Evolutionary conservation across 2,329 filamentous ascomycete genomes (phyloP).

Genomic region (Fonsecaea pedrosoi): DNA sequence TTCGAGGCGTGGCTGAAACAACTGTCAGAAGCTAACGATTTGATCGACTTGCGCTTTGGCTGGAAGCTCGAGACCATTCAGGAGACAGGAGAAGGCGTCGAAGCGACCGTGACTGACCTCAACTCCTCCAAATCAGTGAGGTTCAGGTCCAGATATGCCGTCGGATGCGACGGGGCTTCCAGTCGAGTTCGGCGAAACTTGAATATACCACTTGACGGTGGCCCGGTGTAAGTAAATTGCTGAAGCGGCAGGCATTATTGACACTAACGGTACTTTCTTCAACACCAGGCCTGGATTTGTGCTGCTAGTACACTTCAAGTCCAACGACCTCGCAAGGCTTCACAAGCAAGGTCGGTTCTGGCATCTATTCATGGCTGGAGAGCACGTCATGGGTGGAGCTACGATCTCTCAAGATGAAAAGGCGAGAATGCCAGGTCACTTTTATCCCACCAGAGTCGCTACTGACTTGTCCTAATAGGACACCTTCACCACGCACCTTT

Average conservation of each 20-base stretch:
- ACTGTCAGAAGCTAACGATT: conserved; percentile 34
- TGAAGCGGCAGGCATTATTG: conserved; percentile 1
- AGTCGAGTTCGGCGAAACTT: conserved; percentile 41
- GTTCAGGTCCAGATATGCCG: conserved; percentile 39
- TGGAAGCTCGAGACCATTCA: conserved; percentile 37
- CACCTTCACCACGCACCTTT: conserved; percentile 45
- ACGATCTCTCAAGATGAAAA: conserved; percentile 44
- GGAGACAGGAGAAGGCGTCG: conserved; percentile 36
- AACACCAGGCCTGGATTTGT: conserved; percentile 35
- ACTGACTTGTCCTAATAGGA: conserved; percentile 31
- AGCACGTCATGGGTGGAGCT: conserved; percentile 35
- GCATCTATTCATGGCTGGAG: conserved; percentile 43
- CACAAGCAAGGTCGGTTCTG: conserved; percentile 44
- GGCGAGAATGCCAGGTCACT: conserved; percentile 44
- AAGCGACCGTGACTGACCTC: conserved; percentile 33
- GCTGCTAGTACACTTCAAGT: conserved; percentile 46
- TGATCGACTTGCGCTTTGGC: conserved; percentile 42
- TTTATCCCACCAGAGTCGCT: conserved; percentile 1
- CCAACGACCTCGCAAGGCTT: conserved; percentile 40
- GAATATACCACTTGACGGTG: conserved; percentile 41
- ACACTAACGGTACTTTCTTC: conserved; percentile 7
- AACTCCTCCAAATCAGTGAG: conserved; percentile 29
- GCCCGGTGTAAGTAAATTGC: conserved; percentile 40
- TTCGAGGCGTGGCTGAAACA: conserved; percentile 48
- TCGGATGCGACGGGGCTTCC: conserved; percentile 43